These are phyloP conservation scores for Ophiostoma montium DNA, from an alignment of 2,329 filamentous ascomycete genomes.

Conservation along the genomic window DNA sequence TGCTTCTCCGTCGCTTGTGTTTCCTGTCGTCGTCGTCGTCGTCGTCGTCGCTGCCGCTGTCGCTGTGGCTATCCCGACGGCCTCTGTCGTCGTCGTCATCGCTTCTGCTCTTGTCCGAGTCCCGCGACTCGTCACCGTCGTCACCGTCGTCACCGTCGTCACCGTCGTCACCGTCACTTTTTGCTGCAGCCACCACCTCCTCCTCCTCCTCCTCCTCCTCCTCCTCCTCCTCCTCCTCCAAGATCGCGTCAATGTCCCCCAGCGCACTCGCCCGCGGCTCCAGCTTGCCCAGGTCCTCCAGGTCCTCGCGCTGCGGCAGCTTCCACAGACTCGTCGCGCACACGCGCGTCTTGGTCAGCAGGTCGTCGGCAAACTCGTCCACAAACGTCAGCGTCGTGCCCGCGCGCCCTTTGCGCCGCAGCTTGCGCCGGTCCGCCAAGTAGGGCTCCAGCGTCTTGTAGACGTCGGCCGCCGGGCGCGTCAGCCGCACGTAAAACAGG, in stretches of 20 bases:
- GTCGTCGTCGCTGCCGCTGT: not conserved
- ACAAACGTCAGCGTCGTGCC: slow-evolving; percentile 66
- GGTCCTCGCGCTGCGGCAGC: slow-evolving; percentile 62
- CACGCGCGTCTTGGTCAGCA: slow-evolving; percentile 76
- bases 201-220: not conserved
- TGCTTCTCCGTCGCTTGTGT: not conserved
- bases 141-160: not conserved
- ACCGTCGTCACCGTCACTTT: not conserved
- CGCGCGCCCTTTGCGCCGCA: slow-evolving; percentile 60
- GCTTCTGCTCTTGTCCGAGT: too few relatives aligned
- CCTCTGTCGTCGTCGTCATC: not conserved
- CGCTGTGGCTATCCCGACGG: not conserved
- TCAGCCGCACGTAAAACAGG: slow-evolving; percentile 84
- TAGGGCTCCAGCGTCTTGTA: slow-evolving; percentile 70
- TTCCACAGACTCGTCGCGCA: slow-evolving; percentile 90
- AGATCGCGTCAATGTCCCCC: slow-evolving; percentile 60
- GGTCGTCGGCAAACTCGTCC: slow-evolving; percentile 87
- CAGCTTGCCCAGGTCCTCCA: slow-evolving; percentile 81
- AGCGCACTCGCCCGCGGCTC: slow-evolving; percentile 76
- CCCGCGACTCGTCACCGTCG: not conserved
- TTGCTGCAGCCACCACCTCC: not conserved
- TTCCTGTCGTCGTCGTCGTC: not conserved
- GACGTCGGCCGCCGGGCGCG: slow-evolving; percentile 67
- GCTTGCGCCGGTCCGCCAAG: slow-evolving; percentile 67
- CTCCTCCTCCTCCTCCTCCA: slow-evolving; percentile 40